phyloP scores from a whole-genome alignment of 2,329 filamentous ascomycete genomes.

The Clonostachys solani region DNA sequence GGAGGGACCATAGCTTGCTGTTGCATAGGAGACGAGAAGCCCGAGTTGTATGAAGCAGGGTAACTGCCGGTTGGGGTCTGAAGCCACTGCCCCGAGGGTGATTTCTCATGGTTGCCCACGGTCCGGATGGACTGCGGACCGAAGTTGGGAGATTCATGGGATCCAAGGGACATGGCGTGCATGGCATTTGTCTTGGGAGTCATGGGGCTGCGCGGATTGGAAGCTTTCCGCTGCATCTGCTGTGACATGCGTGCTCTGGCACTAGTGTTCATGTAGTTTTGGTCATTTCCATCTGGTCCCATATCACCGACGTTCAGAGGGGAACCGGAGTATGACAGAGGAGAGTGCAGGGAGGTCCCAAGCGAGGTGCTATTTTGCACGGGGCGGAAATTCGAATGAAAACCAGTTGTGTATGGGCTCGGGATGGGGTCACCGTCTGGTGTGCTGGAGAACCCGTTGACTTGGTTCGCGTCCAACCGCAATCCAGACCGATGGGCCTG shows the following conservation, averaged over 20 bases:
- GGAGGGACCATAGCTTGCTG: slow-evolving; percentile 61
- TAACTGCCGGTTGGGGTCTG: slow-evolving; percentile 74
- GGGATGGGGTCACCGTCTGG: slow-evolving; percentile 90
- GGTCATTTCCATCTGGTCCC: slow-evolving; percentile 43
- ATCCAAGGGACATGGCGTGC: slow-evolving; percentile 63
- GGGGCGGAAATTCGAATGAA: slow-evolving; percentile 75
- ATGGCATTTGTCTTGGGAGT: slow-evolving; percentile 82
- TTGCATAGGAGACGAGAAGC: slow-evolving; percentile 78
- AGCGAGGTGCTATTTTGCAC: slow-evolving; percentile 58
- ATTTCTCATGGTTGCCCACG: slow-evolving; percentile 70
- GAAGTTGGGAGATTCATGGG: slow-evolving; percentile 67
- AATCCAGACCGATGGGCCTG: slow-evolving; percentile 50
- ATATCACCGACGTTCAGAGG: slow-evolving; percentile 37
- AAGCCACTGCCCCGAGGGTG: slow-evolving; percentile 84
- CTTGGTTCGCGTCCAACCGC: slow-evolving; percentile 63
- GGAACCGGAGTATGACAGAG: slow-evolving; percentile 31
- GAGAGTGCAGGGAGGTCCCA: slow-evolving; percentile 40
- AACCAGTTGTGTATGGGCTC: slow-evolving; percentile 79
- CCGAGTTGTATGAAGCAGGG: slow-evolving; percentile 83
- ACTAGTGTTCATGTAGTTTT: slow-evolving; percentile 59
- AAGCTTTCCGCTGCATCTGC: slow-evolving; percentile 67
- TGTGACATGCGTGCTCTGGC: slow-evolving; percentile 55
- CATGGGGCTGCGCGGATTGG: slow-evolving; percentile 73
- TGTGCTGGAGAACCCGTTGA: slow-evolving; percentile 83
- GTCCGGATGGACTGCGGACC: slow-evolving; percentile 75